These are phyloP conservation scores for Rhizopus microsporus DNA, from an alignment of 371 early-diverging fungal genomes.

Conservation along the genomic window DNA sequence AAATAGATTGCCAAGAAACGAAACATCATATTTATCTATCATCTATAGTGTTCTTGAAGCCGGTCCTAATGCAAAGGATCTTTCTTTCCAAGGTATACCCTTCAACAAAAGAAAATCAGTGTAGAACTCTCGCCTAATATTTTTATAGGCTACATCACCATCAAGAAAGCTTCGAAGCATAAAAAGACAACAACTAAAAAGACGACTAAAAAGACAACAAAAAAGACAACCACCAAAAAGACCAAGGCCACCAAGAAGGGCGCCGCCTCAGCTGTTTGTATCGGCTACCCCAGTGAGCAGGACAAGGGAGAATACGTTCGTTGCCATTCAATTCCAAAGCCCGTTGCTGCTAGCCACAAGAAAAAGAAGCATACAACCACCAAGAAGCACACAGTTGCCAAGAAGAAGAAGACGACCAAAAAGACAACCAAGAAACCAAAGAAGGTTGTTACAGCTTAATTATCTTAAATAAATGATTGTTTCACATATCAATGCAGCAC, in stretches of 20 bases:
- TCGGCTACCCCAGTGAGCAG: constrained; percentile 14
- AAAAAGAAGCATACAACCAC: constrained; percentile 1
- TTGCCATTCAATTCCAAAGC: constrained; percentile 19
- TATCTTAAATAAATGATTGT: background rate
- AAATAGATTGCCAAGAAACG: constrained; percentile 5
- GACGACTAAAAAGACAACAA: background rate
- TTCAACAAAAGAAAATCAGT: background rate
- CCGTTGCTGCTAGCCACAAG: constrained; percentile 1
- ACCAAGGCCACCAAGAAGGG: background rate
- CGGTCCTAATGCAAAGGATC: constrained; percentile 38
- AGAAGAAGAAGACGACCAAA: constrained; percentile 18
- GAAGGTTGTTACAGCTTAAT: background rate
- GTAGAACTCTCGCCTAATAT: background rate
- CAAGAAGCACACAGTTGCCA: background rate
- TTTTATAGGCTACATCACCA: constrained; percentile 5
- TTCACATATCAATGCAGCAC: background rate
- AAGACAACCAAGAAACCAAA: constrained; percentile 7
- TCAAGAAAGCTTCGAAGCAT: constrained; percentile 1
- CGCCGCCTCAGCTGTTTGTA: constrained; percentile 20
- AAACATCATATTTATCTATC: background rate
- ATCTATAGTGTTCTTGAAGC: constrained; percentile 41
- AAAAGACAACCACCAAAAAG: background rate
- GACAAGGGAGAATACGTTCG: constrained; percentile 11
- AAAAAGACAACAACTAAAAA: background rate
- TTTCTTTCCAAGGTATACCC: constrained; percentile 45